These are phyloP conservation scores for Fusarium fujikuroi DNA, from an alignment of 2,329 filamentous ascomycete genomes.

Conservation along the genomic window DNA sequence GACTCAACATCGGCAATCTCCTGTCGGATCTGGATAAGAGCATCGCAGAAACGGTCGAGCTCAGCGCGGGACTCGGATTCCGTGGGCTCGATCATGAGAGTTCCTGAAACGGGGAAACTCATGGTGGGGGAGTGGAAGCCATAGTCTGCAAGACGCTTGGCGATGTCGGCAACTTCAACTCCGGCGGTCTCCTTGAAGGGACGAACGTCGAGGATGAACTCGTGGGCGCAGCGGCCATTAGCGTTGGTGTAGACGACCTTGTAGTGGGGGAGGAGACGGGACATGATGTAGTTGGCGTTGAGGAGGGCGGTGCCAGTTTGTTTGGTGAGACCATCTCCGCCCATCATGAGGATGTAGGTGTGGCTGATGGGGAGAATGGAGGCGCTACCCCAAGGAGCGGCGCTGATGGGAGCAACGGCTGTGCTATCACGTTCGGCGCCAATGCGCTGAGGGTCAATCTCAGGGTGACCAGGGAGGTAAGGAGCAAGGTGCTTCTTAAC, in stretches of 20 bases:
- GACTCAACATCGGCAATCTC: slow-evolving; percentile 90
- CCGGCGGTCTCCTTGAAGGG: slow-evolving; percentile 85
- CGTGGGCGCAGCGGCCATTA: slow-evolving; percentile 91
- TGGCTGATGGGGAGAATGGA: slow-evolving; percentile 94
- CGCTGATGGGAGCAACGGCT: slow-evolving; percentile 44
- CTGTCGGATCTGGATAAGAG: slow-evolving; percentile 83
- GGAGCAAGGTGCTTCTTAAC: slow-evolving; percentile 84
- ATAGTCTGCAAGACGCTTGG: slow-evolving; percentile 95
- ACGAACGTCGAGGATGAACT: slow-evolving; percentile 93
- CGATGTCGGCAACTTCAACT: slow-evolving; percentile 92
- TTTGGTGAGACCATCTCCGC: slow-evolving; percentile 77
- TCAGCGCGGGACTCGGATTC: slow-evolving; percentile 93
- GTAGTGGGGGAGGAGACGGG: slow-evolving; percentile 86
- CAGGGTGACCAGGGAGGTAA: slow-evolving; percentile 64
- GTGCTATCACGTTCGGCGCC: slow-evolving; percentile 64
- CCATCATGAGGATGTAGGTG: slow-evolving; percentile 96
- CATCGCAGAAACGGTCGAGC: slow-evolving; percentile 92
- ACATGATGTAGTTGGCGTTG: slow-evolving; percentile 97
- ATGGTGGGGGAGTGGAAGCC: slow-evolving; percentile 98
- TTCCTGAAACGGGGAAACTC: slow-evolving; percentile 95
- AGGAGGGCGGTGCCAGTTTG: slow-evolving; percentile 91
- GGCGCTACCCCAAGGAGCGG: slow-evolving; percentile 85
- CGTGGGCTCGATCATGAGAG: slow-evolving; percentile 97
- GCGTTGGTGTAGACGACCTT: slow-evolving; percentile 92
- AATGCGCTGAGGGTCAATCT: slow-evolving; percentile 45